Base-by-base conservation (phyloP, 306 rosid genomes). In the Citrullus mucosospermus region DNA sequence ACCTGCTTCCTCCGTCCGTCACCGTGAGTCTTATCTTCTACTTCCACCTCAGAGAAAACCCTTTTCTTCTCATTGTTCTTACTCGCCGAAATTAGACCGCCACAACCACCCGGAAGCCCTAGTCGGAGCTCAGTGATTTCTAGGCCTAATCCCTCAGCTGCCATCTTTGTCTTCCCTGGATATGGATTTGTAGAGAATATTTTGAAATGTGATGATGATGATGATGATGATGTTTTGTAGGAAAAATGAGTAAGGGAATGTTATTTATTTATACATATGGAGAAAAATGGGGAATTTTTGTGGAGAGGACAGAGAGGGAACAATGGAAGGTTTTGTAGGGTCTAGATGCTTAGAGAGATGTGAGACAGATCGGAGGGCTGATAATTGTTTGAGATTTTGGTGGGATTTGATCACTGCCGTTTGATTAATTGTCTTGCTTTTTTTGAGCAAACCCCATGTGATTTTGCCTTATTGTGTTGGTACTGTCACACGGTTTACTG, bases 51-150 rank as follows among this genome's bases (percentile, higher is more conserved):
- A 3, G 95, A 85, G 63, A 90, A 94, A 28, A 41, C 80, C 82
- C 98, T 88, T 80, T 94, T 94, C 86, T 85, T 92, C 48, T 89
- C 93, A 51, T 38, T 66, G 50, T 86, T 86, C 77, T 80, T 88
- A 6, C 81, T 14, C 72, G 63, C 76, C 5, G n/a, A 50, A 65
- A 34, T 38, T 4, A 41, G n/a, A 3, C 39, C 22, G 0, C 58
- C 78, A 3, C 58, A 75, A 3, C 50, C 81, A 3, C 84, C 90
- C 2, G 93, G 89, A 1, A 88, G 81, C 56, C 97, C 98, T 41
- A 94, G 57, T 80, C 98, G 88, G 53, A 94, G 88, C 89, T 94
- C 97, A 0, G 98, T 94, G 61, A 94, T 90, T 62, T 94, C 98
- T 44, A 92, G 78, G 62, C 91, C 98, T 58, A 89, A 80, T 62